phyloP scores from a whole-genome alignment of 805 yeast species.

The Cephaloascus fragrans region DNA sequence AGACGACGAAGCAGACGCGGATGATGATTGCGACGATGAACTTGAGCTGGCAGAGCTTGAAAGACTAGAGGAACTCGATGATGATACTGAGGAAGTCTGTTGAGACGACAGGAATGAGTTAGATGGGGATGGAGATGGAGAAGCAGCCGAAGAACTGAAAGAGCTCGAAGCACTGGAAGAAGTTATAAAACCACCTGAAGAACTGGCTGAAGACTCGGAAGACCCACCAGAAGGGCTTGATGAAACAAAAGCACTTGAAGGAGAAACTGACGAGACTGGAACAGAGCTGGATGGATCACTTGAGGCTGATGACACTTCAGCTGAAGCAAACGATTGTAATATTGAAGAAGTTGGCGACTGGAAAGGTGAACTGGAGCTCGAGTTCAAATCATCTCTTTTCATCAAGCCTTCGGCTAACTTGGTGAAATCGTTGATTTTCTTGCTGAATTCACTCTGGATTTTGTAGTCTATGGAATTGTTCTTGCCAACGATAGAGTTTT shows the following conservation, averaged over 20 bases:
- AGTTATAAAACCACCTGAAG: not conserved
- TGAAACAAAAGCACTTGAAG: not conserved
- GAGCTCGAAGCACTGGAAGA: conserved; percentile 1
- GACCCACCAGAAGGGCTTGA: not conserved
- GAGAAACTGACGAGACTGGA: not conserved
- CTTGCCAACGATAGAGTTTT: not conserved
- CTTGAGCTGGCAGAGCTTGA: conserved; percentile 8
- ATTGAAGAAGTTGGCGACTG: not conserved
- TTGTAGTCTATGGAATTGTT: not conserved
- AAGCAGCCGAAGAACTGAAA: not conserved
- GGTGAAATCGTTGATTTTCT: not conserved
- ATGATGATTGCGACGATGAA: conserved; percentile 12
- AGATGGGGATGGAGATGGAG: conserved; percentile 3
- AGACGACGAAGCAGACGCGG: conserved; percentile 7
- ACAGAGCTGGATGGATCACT: not conserved
- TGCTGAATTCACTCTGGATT: not conserved
- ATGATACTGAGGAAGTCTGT: conserved; percentile 15
- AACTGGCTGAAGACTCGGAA: not conserved
- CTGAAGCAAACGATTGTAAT: not conserved
- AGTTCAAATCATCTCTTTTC: not conserved
- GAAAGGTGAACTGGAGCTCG: not conserved
- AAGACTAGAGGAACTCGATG: conserved; percentile 13
- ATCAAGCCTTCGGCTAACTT: not conserved
- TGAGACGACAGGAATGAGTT: conserved; percentile 5
- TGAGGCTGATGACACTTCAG: not conserved